A percentile compares a stretch with the other conserved stretches of the same genome.
phyloP scores from a whole-genome alignment of 805 yeast genomes.

The Ogataea siamensis region DNA sequence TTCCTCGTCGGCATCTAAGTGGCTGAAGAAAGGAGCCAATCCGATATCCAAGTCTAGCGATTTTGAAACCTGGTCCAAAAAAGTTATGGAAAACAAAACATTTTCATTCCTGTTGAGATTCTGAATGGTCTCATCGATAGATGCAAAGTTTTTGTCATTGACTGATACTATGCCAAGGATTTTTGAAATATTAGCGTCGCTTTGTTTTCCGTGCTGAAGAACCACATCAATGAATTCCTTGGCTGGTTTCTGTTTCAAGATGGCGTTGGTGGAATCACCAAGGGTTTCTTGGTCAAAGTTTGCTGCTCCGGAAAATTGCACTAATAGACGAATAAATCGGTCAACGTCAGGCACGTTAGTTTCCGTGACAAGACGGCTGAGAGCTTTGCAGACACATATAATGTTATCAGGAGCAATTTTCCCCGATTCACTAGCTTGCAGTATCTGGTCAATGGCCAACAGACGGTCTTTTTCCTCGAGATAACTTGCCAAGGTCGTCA shows the following conservation, averaged over 20 bases:
- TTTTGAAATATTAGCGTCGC: conserved; percentile 28
- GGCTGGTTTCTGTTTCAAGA: conserved; percentile 14
- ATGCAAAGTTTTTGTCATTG: conserved; percentile 33
- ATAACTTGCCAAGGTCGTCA: conserved; percentile 13
- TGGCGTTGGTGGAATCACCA: conserved; percentile 18
- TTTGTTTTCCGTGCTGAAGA: conserved; percentile 19
- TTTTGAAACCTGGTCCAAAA: conserved; percentile 51
- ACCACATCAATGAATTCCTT: conserved; percentile 17
- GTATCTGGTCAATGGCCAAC: conserved; percentile 7
- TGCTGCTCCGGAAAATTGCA: conserved; percentile 17
- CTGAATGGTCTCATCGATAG: conserved; percentile 20
- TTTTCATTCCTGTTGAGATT: conserved; percentile 23
- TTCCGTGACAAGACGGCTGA: conserved; percentile 12
- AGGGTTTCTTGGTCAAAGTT: conserved; percentile 22
- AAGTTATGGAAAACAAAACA: conserved; percentile 35
- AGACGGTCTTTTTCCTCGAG: conserved; percentile 14
- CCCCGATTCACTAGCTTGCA: conserved; percentile 9
- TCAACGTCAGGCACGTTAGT: conserved; percentile 9
- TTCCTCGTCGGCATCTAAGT: conserved; percentile 33
- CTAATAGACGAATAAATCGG: conserved; percentile 14
- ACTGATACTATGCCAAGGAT: conserved; percentile 36
- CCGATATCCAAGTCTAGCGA: conserved; percentile 33
- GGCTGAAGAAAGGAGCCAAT: conserved; percentile 37
- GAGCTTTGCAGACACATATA: conserved; percentile 10
- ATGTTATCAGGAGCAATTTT: conserved; percentile 16